Conservation (phyloP, 1,139 yeast species). For the Lodderomyces parapsilosis region DNA sequence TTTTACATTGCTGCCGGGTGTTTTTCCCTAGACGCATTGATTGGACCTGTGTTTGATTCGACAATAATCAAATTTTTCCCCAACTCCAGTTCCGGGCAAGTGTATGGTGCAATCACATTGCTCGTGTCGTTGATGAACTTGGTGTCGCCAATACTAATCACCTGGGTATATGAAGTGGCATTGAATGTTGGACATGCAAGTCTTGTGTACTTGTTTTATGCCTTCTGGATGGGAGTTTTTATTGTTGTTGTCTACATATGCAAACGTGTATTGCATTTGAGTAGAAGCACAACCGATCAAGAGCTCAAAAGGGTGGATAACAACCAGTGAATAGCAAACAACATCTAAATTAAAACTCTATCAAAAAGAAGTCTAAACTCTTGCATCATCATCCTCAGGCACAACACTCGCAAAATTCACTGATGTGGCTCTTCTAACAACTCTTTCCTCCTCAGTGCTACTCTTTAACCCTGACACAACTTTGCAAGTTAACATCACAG, state of each 20-base stretch:
- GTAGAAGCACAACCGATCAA: conserved; percentile 1
- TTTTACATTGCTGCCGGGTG: conserved; percentile 25
- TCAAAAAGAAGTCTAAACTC: neutral
- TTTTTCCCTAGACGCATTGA: conserved; percentile 43
- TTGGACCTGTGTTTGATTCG: conserved; percentile 34
- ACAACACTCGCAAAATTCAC: neutral
- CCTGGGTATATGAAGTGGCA: conserved; percentile 2
- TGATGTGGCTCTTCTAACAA: neutral
- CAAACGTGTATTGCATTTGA: conserved; percentile 6
- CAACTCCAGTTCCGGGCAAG: conserved; percentile 22
- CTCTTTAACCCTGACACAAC: conserved; percentile 5
- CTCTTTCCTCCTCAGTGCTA: conserved; percentile 3
- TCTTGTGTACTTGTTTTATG: conserved; percentile 13
- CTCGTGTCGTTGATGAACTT: conserved; percentile 45
- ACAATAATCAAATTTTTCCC: conserved; percentile 39
- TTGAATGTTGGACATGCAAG: neutral
- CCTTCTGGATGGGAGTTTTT: conserved; percentile 2
- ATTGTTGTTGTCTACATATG: neutral
- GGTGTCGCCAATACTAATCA: conserved; percentile 16
- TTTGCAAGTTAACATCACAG: conserved; percentile 1
- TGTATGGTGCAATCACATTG: conserved; percentile 18
- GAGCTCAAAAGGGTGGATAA: neutral
- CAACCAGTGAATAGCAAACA: too few species aligned
- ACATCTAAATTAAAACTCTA: neutral
- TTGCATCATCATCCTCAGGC: neutral